Evolutionary conservation across 768 basidiomycete species (phyloP).

Genomic region (Leccinum aurantiacum): DNA sequence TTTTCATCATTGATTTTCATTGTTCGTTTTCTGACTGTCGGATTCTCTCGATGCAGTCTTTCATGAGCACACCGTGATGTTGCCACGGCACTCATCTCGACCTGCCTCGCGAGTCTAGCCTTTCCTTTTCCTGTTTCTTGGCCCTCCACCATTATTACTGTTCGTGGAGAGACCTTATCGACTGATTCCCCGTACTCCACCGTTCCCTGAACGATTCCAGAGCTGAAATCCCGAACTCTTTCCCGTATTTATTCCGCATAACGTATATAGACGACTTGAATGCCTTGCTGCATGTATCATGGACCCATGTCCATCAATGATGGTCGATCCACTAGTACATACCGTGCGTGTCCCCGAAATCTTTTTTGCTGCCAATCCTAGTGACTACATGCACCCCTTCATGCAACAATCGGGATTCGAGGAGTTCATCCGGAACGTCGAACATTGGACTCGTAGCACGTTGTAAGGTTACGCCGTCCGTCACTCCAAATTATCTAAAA

Average conservation of each 20-base stretch:
- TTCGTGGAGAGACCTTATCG: not conserved
- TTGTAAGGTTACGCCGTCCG: not conserved
- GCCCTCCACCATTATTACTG: not conserved
- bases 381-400: not conserved
- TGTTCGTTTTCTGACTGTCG: not conserved
- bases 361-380: too few species aligned
- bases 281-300: too few species aligned
- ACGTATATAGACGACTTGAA: not conserved
- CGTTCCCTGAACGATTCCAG: too few species aligned
- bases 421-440: not conserved
- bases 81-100: not conserved
- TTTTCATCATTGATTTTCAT: not conserved
- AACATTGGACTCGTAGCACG: not conserved
- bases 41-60: slow-evolving; percentile 7
- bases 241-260: not conserved
- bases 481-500: not conserved
- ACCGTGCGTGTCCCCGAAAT: too few species aligned
- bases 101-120: not conserved
- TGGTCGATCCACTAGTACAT: too few species aligned
- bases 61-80: slow-evolving; percentile 1
- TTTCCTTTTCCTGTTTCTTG: not conserved
- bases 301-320: too few species aligned
- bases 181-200: too few species aligned
- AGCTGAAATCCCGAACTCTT: too few species aligned
- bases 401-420: not conserved